These are phyloP conservation scores for Mortierella claussenii DNA, from an alignment of 192 early-diverging fungal species.

Conservation along the genomic window DNA sequence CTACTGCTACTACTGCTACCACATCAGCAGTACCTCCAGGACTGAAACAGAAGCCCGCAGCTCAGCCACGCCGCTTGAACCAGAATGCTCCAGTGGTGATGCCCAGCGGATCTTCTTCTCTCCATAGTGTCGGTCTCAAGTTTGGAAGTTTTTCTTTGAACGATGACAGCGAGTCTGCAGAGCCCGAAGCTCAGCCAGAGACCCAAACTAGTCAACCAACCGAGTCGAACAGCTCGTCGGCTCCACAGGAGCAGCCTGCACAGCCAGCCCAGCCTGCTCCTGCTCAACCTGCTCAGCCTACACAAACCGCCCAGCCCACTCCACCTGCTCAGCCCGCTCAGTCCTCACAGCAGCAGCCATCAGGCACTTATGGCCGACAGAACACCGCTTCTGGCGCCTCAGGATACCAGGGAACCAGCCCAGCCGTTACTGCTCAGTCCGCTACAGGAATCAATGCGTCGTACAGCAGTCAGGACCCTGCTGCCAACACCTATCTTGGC, in stretches of 20 bases:
- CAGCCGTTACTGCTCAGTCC: conserved; percentile 8
- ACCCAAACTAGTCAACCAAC: conserved; percentile 9
- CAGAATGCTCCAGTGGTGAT: conserved; percentile 93
- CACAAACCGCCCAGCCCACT: conserved; percentile 52
- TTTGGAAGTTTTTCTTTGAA: conserved; percentile 84
- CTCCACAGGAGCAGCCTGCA: conserved; percentile 10
- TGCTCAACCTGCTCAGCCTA: conserved; percentile 12
- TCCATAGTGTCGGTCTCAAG: conserved; percentile 76
- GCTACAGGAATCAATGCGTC: conserved; percentile 19
- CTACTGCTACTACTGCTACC: conserved; percentile 4
- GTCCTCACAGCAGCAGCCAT: conserved; percentile 9
- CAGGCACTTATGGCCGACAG: conserved; percentile 20
- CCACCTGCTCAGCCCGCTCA: conserved; percentile 4
- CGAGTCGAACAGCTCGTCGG: background rate
- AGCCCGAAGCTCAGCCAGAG: conserved; percentile 9
- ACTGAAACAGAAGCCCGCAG: conserved; percentile 56
- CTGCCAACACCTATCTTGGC: conserved; percentile 60
- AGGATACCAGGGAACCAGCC: conserved; percentile 28
- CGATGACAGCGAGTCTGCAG: conserved; percentile 55
- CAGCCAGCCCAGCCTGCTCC: conserved; percentile 28
- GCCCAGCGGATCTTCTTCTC: conserved; percentile 69
- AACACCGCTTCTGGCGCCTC: conserved; percentile 1
- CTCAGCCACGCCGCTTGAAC: conserved; percentile 76
- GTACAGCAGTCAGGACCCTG: conserved; percentile 33
- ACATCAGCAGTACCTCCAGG: conserved; percentile 54